Conservation (phyloP, 163 green algal genomes). For the Volvox carteri region DNA sequence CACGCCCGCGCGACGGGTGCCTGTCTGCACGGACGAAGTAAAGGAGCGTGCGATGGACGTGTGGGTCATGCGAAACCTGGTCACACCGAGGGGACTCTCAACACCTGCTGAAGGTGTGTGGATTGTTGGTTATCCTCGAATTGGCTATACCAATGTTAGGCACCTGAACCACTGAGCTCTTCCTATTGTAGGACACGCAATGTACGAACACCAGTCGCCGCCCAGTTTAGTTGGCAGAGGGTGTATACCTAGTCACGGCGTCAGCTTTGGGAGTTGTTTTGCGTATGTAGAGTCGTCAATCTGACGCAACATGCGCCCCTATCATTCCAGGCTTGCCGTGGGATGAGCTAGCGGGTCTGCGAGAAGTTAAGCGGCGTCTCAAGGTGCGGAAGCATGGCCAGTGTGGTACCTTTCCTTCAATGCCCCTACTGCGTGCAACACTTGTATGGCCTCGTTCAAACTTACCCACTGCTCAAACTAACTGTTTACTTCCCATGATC, state of each 20-base stretch:
- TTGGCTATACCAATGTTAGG: background rate
- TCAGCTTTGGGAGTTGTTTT: too few relatives aligned
- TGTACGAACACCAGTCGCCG: too few relatives aligned
- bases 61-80: constrained; percentile 16
- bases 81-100: background rate
- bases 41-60: constrained; percentile 35
- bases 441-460: too few relatives aligned
- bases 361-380: background rate
- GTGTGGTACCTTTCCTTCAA: too few relatives aligned
- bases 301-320: background rate
- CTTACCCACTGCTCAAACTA: too few relatives aligned
- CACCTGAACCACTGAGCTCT: background rate
- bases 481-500: too few relatives aligned
- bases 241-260: too few relatives aligned
- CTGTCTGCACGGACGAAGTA: background rate
- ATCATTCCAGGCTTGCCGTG: background rate
- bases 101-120: background rate
- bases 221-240: too few relatives aligned
- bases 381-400: background rate
- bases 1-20: constrained; percentile 42
- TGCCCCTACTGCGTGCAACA: too few relatives aligned
- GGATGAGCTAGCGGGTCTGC: constrained; percentile 10
- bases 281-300: background rate
- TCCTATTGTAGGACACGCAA: too few relatives aligned
- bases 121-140: background rate